These are phyloP conservation scores for Begonia masoniana DNA, from an alignment of 306 rosid species.

Conservation along the genomic window DNA sequence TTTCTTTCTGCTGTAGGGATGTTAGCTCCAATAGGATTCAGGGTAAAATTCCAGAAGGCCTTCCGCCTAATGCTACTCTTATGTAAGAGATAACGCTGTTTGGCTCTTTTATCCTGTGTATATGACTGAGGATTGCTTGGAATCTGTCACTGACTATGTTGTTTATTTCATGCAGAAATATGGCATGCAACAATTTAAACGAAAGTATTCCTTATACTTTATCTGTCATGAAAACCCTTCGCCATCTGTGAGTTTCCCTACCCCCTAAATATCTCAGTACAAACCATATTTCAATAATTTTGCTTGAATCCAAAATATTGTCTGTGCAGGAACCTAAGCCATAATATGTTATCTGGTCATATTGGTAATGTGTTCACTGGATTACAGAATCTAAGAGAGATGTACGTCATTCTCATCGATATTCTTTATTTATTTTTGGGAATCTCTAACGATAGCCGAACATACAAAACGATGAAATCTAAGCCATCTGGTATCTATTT, in stretches of 20 bases:
- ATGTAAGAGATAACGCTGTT: slow-evolving; percentile 36
- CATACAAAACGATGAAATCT: too few species aligned
- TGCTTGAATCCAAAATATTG: slow-evolving; percentile 10
- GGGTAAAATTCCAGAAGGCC: slow-evolving; percentile 58
- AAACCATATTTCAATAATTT: too few species aligned
- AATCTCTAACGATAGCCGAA: too few species aligned
- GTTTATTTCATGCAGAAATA: slow-evolving; percentile 36
- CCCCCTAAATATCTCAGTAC: slow-evolving; percentile 1
- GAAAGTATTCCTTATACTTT: slow-evolving; percentile 55
- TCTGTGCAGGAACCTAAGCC: slow-evolving; percentile 80
- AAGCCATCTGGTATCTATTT: too few species aligned
- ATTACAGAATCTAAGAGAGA: slow-evolving; percentile 57
- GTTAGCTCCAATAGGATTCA: slow-evolving; percentile 54
- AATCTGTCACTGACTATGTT: neutral
- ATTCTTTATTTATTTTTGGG: too few species aligned
- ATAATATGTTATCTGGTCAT: slow-evolving; percentile 65
- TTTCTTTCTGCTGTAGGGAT: slow-evolving; percentile 42
- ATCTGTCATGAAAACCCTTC: slow-evolving; percentile 43
- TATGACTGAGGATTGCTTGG: neutral
- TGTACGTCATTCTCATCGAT: slow-evolving; percentile 30
- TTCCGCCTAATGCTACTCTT: slow-evolving; percentile 78
- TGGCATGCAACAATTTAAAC: slow-evolving; percentile 63
- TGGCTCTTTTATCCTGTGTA: neutral
- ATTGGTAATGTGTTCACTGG: slow-evolving; percentile 73
- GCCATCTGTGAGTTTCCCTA: slow-evolving; percentile 56